phyloP scores from a whole-genome alignment of 106 monocot genomes.

The Posidonia australis region DNA sequence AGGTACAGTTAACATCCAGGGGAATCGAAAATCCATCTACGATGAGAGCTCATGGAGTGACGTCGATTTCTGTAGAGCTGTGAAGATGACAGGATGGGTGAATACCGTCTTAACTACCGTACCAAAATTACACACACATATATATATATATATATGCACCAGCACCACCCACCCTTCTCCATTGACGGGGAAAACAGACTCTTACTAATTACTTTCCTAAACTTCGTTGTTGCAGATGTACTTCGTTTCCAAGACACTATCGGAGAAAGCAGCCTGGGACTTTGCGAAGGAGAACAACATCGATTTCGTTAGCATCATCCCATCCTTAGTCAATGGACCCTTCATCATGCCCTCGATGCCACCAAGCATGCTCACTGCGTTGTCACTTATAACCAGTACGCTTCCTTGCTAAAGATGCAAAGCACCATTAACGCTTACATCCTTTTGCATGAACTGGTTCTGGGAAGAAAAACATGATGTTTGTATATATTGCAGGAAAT shows the following conservation, averaged over 20 bases:
- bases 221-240: no score
- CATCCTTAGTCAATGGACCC: slow-evolving; percentile 52
- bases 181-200: no score
- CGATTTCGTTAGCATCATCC: slow-evolving; percentile 53
- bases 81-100: slow-evolving; percentile 94
- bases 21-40: slow-evolving; percentile 28
- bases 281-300: slow-evolving; percentile 40
- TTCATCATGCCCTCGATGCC: slow-evolving; percentile 60
- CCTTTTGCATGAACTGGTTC: no score
- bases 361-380: slow-evolving; percentile 61
- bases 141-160: no score
- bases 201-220: no score
- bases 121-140: no score
- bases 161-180: no score
- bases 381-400: slow-evolving; percentile 57
- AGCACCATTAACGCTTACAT: no score
- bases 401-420: no score
- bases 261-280: slow-evolving; percentile 71
- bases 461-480: no score
- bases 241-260: slow-evolving; percentile 61
- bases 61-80: slow-evolving; percentile 38
- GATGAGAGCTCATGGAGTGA: slow-evolving; percentile 74
- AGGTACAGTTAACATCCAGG: slow-evolving; percentile 60
- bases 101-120: no score
- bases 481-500: no score